Conservation (phyloP, 2,329 filamentous ascomycete genomes). For the Exophiala xenobiotica region DNA sequence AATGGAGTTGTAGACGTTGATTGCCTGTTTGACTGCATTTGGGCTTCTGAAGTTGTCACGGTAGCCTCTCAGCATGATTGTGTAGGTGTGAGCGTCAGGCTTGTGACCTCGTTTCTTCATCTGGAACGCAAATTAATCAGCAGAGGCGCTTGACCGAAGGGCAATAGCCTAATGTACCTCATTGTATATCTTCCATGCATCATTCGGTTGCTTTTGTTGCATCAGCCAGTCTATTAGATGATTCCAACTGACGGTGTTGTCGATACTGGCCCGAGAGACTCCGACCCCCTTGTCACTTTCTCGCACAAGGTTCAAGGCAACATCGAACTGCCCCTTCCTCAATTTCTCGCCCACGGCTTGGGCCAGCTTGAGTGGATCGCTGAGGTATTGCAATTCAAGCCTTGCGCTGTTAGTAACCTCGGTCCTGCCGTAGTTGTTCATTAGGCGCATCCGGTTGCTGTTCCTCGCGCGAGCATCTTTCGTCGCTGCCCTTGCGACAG, state of each 20-base stretch:
- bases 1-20: conserved; percentile 77
- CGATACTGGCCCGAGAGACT: conserved; percentile 43
- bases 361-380: conserved; percentile 71
- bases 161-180: conserved; percentile 69
- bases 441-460: conserved; percentile 22
- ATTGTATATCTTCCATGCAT: conserved; percentile 81
- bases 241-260: conserved; percentile 82
- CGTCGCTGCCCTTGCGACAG: conserved; percentile 9
- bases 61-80: conserved; percentile 75
- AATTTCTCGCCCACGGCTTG: conserved; percentile 65
- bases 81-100: conserved; percentile 81
- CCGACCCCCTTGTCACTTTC: conserved; percentile 19
- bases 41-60: conserved; percentile 58
- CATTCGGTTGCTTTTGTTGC: conserved; percentile 57
- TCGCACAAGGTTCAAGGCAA: conserved; percentile 68
- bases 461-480: conserved; percentile 22
- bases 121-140: conserved; percentile 43
- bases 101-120: conserved; percentile 92
- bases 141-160: too few species aligned
- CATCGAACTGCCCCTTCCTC: conserved; percentile 57
- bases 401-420: conserved; percentile 15
- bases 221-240: conserved; percentile 73
- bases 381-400: conserved; percentile 22
- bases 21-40: conserved; percentile 64
- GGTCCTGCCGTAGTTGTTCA: conserved; percentile 5